Evolutionary conservation across 2,329 filamentous ascomycete genomes (phyloP).

Genomic region (Alternaria burnsii): DNA sequence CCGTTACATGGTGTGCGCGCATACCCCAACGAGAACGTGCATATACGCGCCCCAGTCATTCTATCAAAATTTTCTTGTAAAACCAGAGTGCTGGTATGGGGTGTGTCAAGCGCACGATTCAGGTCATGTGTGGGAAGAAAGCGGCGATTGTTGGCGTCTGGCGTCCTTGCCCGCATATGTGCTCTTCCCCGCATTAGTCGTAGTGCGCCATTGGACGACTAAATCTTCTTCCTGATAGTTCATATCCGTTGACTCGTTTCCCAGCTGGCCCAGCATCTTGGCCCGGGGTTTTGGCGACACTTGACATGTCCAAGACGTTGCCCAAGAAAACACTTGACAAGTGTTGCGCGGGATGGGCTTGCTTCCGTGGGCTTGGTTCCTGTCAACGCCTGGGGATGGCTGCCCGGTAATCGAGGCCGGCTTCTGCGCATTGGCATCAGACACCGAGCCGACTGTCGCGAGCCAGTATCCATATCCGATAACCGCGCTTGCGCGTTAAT

Average conservation of each 20-base stretch:
- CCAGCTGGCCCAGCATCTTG: conserved; percentile 3
- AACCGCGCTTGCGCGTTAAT: conserved; percentile 5
- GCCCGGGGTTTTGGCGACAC: neutral
- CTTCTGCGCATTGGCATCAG: conserved; percentile 1
- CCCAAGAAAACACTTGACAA: neutral
- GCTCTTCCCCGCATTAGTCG: conserved; percentile 2
- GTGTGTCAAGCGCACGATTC: neutral
- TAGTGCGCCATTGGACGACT: neutral
- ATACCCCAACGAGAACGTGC: neutral
- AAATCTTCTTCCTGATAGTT: neutral
- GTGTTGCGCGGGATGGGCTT: neutral
- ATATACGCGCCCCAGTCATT: neutral
- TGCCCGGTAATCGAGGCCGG: conserved; percentile 6
- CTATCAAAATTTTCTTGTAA: neutral
- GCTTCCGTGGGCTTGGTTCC: neutral
- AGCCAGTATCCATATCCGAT: conserved; percentile 2
- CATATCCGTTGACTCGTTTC: neutral
- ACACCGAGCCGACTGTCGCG: conserved; percentile 4
- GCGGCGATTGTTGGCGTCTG: neutral
- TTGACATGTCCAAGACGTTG: neutral
- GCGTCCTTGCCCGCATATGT: neutral
- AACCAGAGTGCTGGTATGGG: neutral
- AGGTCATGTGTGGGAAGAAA: neutral
- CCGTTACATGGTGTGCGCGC: conserved; percentile 9
- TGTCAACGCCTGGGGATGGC: neutral